Conservation (phyloP, 768 basidiomycete species). For the Trametes gibbosa region DNA sequence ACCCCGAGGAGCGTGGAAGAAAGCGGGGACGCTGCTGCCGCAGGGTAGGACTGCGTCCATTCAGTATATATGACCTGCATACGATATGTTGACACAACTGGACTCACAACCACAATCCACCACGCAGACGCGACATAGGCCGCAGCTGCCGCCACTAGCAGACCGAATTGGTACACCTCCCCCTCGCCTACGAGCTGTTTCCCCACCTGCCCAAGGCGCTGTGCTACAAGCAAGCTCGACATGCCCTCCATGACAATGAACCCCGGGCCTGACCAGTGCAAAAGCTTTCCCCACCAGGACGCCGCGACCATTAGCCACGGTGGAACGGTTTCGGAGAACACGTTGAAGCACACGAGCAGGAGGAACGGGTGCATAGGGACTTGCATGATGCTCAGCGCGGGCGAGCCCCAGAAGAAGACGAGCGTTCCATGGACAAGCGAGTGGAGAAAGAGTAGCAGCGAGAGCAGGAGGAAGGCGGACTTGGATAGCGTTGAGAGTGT, state of each 20-base stretch:
- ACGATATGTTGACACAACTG: background rate
- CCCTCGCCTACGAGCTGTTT: slow-evolving; percentile 69
- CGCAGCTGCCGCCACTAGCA: slow-evolving; percentile 73
- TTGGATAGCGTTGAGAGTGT: slow-evolving; percentile 81
- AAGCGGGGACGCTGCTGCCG: slow-evolving; percentile 78
- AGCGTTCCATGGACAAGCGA: slow-evolving; percentile 82
- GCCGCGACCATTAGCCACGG: slow-evolving; percentile 57
- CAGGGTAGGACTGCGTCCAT: slow-evolving; percentile 67
- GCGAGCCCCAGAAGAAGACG: slow-evolving; percentile 66
- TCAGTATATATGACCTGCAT: slow-evolving; percentile 4
- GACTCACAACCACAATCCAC: slow-evolving; percentile 80
- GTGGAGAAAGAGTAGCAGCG: slow-evolving; percentile 71
- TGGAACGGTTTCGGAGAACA: slow-evolving; percentile 64
- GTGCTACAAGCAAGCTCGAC: slow-evolving; percentile 78
- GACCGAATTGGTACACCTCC: slow-evolving; percentile 72
- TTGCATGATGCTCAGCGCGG: slow-evolving; percentile 72
- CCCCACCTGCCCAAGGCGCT: slow-evolving; percentile 76
- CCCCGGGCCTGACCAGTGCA: slow-evolving; percentile 70
- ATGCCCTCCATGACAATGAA: slow-evolving; percentile 84
- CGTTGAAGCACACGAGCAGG: slow-evolving; percentile 83
- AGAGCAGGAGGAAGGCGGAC: slow-evolving; percentile 77
- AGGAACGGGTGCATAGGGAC: slow-evolving; percentile 86
- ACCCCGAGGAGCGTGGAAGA: slow-evolving; percentile 88
- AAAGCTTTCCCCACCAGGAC: slow-evolving; percentile 68
- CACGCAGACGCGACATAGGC: slow-evolving; percentile 81